phyloP scores from a whole-genome alignment of 1,284 basidiomycete genomes.

The Pholiota adiposa region DNA sequence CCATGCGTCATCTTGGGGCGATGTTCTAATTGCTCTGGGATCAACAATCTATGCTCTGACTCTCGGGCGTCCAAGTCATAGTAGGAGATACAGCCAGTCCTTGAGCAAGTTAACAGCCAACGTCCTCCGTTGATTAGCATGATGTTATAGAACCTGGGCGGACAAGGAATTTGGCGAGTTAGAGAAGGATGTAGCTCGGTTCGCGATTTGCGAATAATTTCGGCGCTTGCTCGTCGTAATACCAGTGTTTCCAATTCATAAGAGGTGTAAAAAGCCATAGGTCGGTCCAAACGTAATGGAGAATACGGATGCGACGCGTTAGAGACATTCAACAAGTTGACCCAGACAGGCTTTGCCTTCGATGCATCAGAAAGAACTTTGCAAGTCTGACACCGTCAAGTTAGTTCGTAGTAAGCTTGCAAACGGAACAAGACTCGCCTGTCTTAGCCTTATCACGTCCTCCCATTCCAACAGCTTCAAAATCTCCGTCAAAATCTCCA shows the following conservation, averaged over 20 bases:
- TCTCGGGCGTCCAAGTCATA: background rate
- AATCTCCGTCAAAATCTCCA: background rate
- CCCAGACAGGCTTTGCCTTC: conserved; percentile 5
- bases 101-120: background rate
- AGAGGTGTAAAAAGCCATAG: conserved; percentile 3
- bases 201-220: background rate
- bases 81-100: background rate
- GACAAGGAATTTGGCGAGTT: background rate
- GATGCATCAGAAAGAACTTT: background rate
- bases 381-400: background rate
- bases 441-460: background rate
- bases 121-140: background rate
- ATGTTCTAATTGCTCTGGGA: background rate
- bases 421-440: background rate
- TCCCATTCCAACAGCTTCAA: background rate
- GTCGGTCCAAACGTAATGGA: conserved; percentile 1
- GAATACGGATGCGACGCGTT: background rate
- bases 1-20: background rate
- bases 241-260: conserved; percentile 10
- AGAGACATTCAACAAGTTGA: background rate
- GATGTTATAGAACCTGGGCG: background rate
- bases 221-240: background rate
- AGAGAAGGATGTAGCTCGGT: background rate
- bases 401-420: background rate
- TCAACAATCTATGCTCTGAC: background rate